Conservation (phyloP, 805 yeast genomes). For the Myxozyma geophila region DNA sequence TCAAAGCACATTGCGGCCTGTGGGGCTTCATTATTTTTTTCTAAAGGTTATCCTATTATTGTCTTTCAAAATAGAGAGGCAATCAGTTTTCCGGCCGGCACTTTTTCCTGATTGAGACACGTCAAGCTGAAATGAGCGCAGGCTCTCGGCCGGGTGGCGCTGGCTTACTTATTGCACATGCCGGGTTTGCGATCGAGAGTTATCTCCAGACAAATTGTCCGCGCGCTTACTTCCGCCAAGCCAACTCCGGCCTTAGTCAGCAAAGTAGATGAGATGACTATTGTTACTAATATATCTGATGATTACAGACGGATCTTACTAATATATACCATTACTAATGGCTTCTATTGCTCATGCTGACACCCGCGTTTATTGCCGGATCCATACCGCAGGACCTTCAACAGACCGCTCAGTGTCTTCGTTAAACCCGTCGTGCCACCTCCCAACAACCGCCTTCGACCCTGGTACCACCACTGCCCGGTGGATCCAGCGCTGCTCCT, state of each 20-base stretch:
- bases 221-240: not conserved
- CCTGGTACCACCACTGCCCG: constrained; percentile 33
- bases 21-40: too few species aligned
- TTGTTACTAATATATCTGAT: too few species aligned
- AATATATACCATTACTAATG: too few species aligned
- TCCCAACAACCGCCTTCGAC: constrained; percentile 34
- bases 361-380: constrained; percentile 14
- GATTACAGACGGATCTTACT: too few species aligned
- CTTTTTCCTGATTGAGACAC: not conserved
- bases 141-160: not conserved
- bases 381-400: constrained; percentile 35
- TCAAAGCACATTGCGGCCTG: too few species aligned
- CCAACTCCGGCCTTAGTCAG: too few species aligned
- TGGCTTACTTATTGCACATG: not conserved
- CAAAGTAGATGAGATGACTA: too few species aligned
- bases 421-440: constrained; percentile 37
- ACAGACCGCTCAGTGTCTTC: constrained; percentile 31
- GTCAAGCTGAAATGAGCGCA: not conserved
- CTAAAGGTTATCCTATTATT: too few species aligned
- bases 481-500: constrained; percentile 37
- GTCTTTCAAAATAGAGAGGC: too few species aligned
- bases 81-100: not conserved
- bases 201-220: not conserved
- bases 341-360: not conserved
- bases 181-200: not conserved